phyloP scores from a whole-genome alignment of 192 early-diverging fungal genomes.

The Gorgonomyces haynaldii region DNA sequence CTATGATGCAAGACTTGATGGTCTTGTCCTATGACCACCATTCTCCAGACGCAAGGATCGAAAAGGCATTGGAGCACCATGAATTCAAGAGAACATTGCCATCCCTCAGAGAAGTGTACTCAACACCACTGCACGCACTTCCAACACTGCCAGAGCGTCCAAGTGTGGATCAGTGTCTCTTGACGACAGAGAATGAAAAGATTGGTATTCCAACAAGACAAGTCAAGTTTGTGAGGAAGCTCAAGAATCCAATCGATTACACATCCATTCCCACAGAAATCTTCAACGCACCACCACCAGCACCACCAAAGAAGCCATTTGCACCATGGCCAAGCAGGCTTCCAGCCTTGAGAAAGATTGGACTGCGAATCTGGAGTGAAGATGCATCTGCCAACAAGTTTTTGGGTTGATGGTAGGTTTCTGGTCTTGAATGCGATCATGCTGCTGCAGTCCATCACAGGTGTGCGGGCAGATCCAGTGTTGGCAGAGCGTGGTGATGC shows the following conservation, averaged over 20 bases:
- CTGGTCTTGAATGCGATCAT: slow-evolving; percentile 77
- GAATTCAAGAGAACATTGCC: slow-evolving; percentile 12
- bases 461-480: slow-evolving; percentile 62
- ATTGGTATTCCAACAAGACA: slow-evolving; percentile 8
- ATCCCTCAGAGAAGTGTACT: slow-evolving; percentile 11
- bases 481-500: slow-evolving; percentile 71
- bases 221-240: slow-evolving; percentile 3
- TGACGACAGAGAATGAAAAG: slow-evolving; percentile 10
- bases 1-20: slow-evolving; percentile 64
- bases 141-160: slow-evolving; percentile 16
- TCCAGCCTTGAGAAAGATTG: slow-evolving; percentile 61
- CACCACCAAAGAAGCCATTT: slow-evolving; percentile 39
- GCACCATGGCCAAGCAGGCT: slow-evolving; percentile 46
- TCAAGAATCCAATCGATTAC: slow-evolving; percentile 45
- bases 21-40: slow-evolving; percentile 61
- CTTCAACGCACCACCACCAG: slow-evolving; percentile 15
- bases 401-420: slow-evolving; percentile 20
- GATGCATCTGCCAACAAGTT: slow-evolving; percentile 81
- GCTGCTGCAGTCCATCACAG: slow-evolving; percentile 81
- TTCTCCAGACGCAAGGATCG: slow-evolving; percentile 28
- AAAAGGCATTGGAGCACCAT: slow-evolving; percentile 6
- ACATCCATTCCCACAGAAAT: slow-evolving; percentile 26
- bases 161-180: too few species aligned
- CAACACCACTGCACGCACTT: slow-evolving; percentile 13
- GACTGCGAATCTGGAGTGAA: slow-evolving; percentile 77